Base-by-base conservation (phyloP, 768 basidiomycete species). In the Mycena capillaripes region DNA sequence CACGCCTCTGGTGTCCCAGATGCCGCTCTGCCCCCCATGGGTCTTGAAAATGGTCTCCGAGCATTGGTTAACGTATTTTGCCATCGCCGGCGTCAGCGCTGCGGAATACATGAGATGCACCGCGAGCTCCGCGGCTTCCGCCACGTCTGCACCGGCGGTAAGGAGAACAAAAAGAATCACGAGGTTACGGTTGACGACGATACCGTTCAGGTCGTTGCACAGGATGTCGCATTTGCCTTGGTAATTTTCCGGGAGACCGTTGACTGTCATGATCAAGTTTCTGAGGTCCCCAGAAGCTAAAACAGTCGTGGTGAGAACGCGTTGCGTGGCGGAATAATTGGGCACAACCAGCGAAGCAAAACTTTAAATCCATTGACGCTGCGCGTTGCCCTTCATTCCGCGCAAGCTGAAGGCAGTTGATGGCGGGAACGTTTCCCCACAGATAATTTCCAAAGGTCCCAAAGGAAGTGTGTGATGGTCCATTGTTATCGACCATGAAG, bases 61-160 rank as follows among this genome's bases (percentile, higher is more conserved):
- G 68, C 84, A 85, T 10, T 78, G 79, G 30, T 79, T 77, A 52
- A 85, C 64, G 61, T 86, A 85, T 3, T 81, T 78, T 16, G 82
- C 82, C 23, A 78, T 78, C 9, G 80, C 78, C 12, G 80, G 78
- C 0, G 84, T 76, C n/a, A 87, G 76, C 27, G 77, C 78, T 44
- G 82, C 76, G 1, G 86, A 86, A 73, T 85, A 87, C 83, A 86
- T 85, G 29, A 86, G 75, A 70, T 86, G 86, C 10, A 78, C 75
- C 0, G 82, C 82, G 12, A 87, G 77, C 74, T 86, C 85, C 14
- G 84, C 85, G 6, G 83, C 82, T 78, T 63, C 62, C 5, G 23
- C 62, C 17, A 52, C 34, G 14, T 63, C 34, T 25, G 10, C 83
- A 19, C 62, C 84, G 2, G 84, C 77, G 17, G 77, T 79, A n/a